Evolutionary conservation across 192 early-diverging fungal genomes (phyloP), one percentile per base, ranked within the genome.

Genomic region (Phlyctochytrium planicorne): DNA sequence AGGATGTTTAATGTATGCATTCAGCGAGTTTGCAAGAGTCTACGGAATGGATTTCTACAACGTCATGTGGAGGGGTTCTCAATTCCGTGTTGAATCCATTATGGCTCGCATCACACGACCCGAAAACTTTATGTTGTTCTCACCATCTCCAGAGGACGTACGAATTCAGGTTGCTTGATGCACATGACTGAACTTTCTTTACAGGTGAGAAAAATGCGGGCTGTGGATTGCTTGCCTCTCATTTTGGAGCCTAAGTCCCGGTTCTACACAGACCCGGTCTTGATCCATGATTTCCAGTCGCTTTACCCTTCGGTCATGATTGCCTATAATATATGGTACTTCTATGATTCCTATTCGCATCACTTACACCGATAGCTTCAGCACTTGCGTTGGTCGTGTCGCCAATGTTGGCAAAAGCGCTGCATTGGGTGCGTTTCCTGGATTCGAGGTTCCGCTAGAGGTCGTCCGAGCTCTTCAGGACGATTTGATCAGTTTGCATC

Each of bases 231-330:
- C 65, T 67, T 94, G n/a, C 93, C 94, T 4, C 80, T 98, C 35
- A 87, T 91, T 17, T 84, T 95, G 82, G 96, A 98, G 74, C 96
- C 96, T 10, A 66, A 83, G 53, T 90, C 92, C 16, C 70, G 80
- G 25, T 92, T 93, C 65, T 98, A 94, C 77, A 88, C 77, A 17
- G 88, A 89, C 70, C 96, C 96, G 2, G 66, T 96, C 27, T 73
- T 94, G 0, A 93, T 98, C 2, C 77, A 96, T 31, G 96, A 98
- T 76, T 98, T 97, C 57, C 94, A 96, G 70, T 91, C 89, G 53
- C 76, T 98, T 20, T 98, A 98, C 62, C 96, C 96, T 23, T 94
- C 91, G 66, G 81, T 98, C 17, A 94, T 98, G 89, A 96, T 97
- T 71, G 96, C 94, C 0, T 98, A 95, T 77, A 98, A 98, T 71